Evolutionary conservation across 2,329 filamentous ascomycete genomes (phyloP), one percentile per base, ranked within the genome.

Genomic region (Xylaria sp.): DNA sequence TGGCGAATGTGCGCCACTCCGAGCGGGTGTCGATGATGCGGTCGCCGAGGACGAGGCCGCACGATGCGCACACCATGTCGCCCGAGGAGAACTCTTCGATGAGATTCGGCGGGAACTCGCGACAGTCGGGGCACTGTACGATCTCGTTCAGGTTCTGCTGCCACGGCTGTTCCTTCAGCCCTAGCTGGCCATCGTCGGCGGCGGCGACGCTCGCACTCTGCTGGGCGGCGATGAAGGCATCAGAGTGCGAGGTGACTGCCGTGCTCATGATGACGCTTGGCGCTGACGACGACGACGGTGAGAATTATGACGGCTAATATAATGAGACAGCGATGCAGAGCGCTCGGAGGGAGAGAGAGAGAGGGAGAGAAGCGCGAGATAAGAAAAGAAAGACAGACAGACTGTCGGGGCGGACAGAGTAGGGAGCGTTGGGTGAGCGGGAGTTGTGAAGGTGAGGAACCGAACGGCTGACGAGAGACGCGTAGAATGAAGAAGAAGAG

Each of bases 1-100:
- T 98, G 77, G 94, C 94, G 82, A 99, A 99, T 0, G 96, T 99
- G 78, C 96, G 93, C 96, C 96, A 99, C 82, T 99, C 96, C 54
- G 94, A 97, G 69, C 96, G 92, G 68, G 93, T 96, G 78, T 99
- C 96, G 76, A 99, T 94, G 78, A 96, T 94, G 72, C 93, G 91
- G 76, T 95, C 92, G 67, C 92, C 92, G 33, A 99, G 87, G 5
- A 99, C 96, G 38, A 97, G 85, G 42, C 96, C 96, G 76, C 96
- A 99, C 68, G 91, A 93, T 65, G 87, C 92, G 78, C 96, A 99
- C 62, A 99, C 93, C 78, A 96, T 92, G 79, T 99, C 96, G 71
- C 93, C 93, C 39, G 90, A 92, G 5, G 94, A 94, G 77, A 95
- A 96, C 78, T 98, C 96, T 77, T 98, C 96, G 51, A 96, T 88